These are phyloP conservation scores for Porcisia deanei DNA, from an alignment of 208 protist genomes.

Conservation along the genomic window DNA sequence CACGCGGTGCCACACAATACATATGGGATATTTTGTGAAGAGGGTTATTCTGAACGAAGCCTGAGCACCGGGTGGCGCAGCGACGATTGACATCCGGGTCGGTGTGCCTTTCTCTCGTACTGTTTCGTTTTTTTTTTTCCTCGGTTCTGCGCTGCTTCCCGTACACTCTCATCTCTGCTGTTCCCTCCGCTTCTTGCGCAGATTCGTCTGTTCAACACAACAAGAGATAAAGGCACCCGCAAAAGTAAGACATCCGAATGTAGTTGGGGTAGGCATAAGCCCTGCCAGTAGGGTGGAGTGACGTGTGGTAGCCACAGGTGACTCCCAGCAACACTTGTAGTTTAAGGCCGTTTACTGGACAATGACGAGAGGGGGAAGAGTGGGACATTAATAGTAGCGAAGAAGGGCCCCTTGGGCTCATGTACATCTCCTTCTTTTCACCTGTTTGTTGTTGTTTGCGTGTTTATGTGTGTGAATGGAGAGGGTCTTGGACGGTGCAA, in stretches of 20 bases:
- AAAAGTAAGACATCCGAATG: not conserved
- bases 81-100: slow-evolving; percentile 10
- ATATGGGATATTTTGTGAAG: slow-evolving; percentile 56
- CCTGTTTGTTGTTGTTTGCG: too few relatives aligned
- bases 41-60: slow-evolving; percentile 45
- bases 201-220: not conserved
- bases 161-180: too few relatives aligned
- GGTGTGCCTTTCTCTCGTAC: not conserved
- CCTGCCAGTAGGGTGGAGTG: too few relatives aligned
- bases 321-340: too few relatives aligned
- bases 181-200: not conserved
- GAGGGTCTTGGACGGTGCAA: too few relatives aligned
- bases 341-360: too few relatives aligned
- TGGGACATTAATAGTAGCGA: too few relatives aligned
- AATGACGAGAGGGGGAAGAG: too few relatives aligned
- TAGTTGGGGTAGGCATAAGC: not conserved
- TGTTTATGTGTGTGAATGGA: too few relatives aligned
- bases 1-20: not conserved
- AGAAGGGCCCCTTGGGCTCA: too few relatives aligned
- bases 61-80: slow-evolving; percentile 59
- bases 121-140: not conserved
- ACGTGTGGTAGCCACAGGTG: too few relatives aligned
- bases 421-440: too few relatives aligned
- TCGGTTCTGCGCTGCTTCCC: not conserved
- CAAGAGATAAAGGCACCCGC: not conserved